These are phyloP conservation scores for Pythium periplocum DNA, from an alignment of 352 stramenopile species.

Conservation along the genomic window DNA sequence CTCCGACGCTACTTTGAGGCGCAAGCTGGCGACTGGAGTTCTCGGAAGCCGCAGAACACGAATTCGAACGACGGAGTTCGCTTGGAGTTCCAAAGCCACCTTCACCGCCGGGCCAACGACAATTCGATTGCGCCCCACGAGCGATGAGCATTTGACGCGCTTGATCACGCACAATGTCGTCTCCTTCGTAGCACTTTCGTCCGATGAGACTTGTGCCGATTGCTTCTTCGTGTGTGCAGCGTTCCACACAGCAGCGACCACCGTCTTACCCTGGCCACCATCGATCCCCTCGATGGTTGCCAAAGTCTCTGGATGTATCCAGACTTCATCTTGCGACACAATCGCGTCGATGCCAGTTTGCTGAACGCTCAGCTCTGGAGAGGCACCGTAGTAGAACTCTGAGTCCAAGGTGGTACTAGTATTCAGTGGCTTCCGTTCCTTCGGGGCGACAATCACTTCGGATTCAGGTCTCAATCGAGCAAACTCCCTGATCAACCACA, in stretches of 20 bases:
- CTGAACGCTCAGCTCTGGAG: conserved; percentile 43
- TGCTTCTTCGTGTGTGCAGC: conserved; percentile 3
- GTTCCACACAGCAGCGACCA: conserved; percentile 15
- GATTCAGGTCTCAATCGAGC: conserved; percentile 63
- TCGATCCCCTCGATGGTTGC: conserved; percentile 53
- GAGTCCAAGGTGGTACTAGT: conserved; percentile 26
- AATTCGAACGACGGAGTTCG: conserved; percentile 25
- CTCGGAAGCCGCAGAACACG: conserved; percentile 54
- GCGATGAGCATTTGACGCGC: conserved; percentile 29
- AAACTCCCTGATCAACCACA: conserved; percentile 35
- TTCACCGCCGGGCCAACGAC: conserved; percentile 22
- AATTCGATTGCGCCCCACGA: conserved; percentile 23
- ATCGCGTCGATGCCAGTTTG: conserved; percentile 7
- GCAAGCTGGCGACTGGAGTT: neutral
- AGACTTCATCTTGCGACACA: conserved; percentile 42
- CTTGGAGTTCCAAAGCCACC: conserved; percentile 16
- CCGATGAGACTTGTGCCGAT: neutral
- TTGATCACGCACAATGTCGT: conserved; percentile 17
- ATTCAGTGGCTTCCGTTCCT: conserved; percentile 39
- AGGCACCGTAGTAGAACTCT: conserved; percentile 61
- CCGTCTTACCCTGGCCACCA: neutral
- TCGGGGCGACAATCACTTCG: conserved; percentile 72
- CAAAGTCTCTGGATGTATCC: conserved; percentile 58
- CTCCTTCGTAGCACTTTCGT: neutral
- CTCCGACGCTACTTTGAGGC: neutral